Conservation (phyloP, 2,329 filamentous ascomycete genomes). For the Zelopaecilomyces penicillatus region DNA sequence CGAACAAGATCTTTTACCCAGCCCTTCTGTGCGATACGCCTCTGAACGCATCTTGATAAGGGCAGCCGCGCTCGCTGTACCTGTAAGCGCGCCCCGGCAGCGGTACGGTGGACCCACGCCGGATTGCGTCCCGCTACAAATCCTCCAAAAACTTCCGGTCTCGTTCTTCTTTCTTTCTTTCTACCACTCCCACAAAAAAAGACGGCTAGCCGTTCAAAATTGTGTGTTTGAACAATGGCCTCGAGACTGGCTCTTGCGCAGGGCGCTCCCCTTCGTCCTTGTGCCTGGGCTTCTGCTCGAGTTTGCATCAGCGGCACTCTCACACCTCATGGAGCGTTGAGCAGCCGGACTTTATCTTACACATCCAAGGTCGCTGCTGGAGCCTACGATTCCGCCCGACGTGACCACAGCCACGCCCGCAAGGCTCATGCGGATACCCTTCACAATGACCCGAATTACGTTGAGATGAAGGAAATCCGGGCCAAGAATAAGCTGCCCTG, state of each 20-base stretch:
- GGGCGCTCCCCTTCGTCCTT: conserved; percentile 14
- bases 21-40: too few relatives aligned
- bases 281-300: background rate
- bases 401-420: conserved; percentile 1
- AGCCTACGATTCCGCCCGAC: conserved; percentile 1
- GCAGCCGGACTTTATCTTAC: conserved; percentile 10
- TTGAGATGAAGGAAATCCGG: conserved; percentile 15
- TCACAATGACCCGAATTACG: conserved; percentile 14
- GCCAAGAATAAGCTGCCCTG: conserved; percentile 15
- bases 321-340: background rate
- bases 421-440: conserved; percentile 9
- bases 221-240: conserved; percentile 15
- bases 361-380: conserved; percentile 9
- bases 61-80: too few relatives aligned
- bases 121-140: too few relatives aligned
- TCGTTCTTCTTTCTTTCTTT: background rate
- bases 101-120: too few relatives aligned
- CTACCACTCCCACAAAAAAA: background rate
- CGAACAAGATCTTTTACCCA: too few relatives aligned
- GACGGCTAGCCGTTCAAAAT: background rate
- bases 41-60: too few relatives aligned
- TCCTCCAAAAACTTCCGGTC: too few relatives aligned
- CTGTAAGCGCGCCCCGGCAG: too few relatives aligned
- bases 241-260: conserved; percentile 18
- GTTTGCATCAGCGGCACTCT: conserved; percentile 4